A percentile compares a stretch with the other conserved stretches of the same genome.
These are phyloP conservation scores for Platismatia glauca DNA, from an alignment of 495 filamentous ascomycete genomes.

Conservation along the genomic window DNA sequence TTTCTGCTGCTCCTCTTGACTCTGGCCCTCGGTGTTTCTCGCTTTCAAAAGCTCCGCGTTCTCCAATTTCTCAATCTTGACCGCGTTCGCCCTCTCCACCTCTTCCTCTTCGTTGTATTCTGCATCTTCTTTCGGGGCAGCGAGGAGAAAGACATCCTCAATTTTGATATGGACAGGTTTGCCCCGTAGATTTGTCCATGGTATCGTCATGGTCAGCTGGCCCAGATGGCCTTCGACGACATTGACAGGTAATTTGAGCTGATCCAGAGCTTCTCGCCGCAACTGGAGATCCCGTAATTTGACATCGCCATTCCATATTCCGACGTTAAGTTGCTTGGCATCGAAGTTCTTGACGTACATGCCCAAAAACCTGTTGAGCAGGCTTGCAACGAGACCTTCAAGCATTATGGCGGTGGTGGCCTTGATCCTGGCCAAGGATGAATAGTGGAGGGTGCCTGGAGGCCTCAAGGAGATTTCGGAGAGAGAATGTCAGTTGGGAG, in stretches of 20 bases:
- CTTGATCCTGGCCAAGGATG: constrained; percentile 33
- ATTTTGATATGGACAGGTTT: constrained; percentile 91
- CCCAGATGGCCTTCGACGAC: constrained; percentile 93
- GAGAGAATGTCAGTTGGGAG: not conserved
- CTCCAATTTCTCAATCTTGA: constrained; percentile 97
- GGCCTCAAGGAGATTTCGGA: not conserved
- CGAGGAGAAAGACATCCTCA: constrained; percentile 91
- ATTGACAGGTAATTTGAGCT: constrained; percentile 89
- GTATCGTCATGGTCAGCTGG: constrained; percentile 79
- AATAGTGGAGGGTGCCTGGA: constrained; percentile 4
- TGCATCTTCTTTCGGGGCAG: constrained; percentile 86
- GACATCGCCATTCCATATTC: constrained; percentile 97
- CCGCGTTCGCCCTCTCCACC: constrained; percentile 62
- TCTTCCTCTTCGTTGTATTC: constrained; percentile 92
- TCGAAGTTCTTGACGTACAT: constrained; percentile 99
- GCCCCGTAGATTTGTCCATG: constrained; percentile 90
- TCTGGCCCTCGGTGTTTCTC: constrained; percentile 84
- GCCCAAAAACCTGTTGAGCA: constrained; percentile 97
- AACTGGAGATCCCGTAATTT: constrained; percentile 86
- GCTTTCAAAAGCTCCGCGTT: constrained; percentile 91
- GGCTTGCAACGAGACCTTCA: constrained; percentile 65
- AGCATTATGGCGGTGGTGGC: constrained; percentile 47
- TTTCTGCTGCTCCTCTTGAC: constrained; percentile 85
- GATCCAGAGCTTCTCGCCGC: constrained; percentile 87
- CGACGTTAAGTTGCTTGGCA: constrained; percentile 88